These are phyloP conservation scores for Diplocarpon mali DNA, from an alignment of 2,329 filamentous ascomycete genomes.

Conservation along the genomic window DNA sequence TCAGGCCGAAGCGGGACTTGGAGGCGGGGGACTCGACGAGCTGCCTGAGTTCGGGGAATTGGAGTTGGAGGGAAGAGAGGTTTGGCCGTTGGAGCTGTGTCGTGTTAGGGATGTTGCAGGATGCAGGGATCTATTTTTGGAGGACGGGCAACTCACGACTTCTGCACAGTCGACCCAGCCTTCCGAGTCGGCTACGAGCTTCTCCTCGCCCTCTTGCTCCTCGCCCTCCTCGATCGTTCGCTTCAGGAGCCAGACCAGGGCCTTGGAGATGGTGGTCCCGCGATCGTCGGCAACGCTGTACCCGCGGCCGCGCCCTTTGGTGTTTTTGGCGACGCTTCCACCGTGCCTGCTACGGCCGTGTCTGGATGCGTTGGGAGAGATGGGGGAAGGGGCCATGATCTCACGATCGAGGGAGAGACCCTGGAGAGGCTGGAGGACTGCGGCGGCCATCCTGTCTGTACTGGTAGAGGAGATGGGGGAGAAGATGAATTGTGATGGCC, in stretches of 20 bases:
- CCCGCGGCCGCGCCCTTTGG: slow-evolving; percentile 27
- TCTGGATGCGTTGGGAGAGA: slow-evolving; percentile 23
- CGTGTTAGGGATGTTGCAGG: slow-evolving; percentile 1
- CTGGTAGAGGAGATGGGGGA: slow-evolving; percentile 3
- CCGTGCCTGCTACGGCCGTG: slow-evolving; percentile 26
- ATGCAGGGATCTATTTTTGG: too few species aligned
- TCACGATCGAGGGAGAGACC: slow-evolving; percentile 21
- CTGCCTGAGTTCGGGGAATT: slow-evolving; percentile 29
- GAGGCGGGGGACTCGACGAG: slow-evolving; percentile 26
- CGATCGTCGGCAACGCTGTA: slow-evolving; percentile 34
- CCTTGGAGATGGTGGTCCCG: slow-evolving; percentile 32
- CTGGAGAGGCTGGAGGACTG: slow-evolving; percentile 22
- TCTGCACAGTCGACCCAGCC: slow-evolving; percentile 33
- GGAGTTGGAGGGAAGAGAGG: slow-evolving; percentile 28
- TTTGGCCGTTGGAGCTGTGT: slow-evolving; percentile 29
- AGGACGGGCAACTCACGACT: slow-evolving; percentile 27
- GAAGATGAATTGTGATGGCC: slow-evolving; percentile 1
- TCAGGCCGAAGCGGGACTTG: slow-evolving; percentile 31
- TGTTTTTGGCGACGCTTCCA: slow-evolving; percentile 26
- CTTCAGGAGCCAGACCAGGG: slow-evolving; percentile 33
- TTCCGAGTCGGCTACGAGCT: slow-evolving; percentile 30
- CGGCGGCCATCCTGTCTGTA: slow-evolving; percentile 21
- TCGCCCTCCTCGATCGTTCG: slow-evolving; percentile 28
- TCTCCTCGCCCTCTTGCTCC: slow-evolving; percentile 31
- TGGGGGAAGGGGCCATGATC: slow-evolving; percentile 27